A percentile compares a stretch with the other conserved stretches of the same genome.
These are phyloP conservation scores for Stereum hirsutum DNA, from an alignment of 1,284 basidiomycete genomes.

Conservation along the genomic window DNA sequence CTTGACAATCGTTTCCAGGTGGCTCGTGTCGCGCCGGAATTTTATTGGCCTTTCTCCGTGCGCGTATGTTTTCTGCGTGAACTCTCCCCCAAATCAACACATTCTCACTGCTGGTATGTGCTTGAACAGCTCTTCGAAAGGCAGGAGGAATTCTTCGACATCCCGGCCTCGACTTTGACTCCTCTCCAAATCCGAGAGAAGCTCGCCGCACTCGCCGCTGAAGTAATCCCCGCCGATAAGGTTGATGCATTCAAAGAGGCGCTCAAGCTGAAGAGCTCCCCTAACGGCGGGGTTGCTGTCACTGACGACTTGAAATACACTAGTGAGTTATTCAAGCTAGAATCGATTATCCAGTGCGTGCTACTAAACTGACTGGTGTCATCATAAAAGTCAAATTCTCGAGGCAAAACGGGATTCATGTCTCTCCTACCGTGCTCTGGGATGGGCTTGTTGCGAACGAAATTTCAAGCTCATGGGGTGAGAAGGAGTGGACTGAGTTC, in stretches of 20 bases:
- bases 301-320: constrained; percentile 85
- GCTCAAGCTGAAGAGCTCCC: constrained; percentile 49
- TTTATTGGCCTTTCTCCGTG: constrained; percentile 72
- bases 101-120: neutral
- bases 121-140: constrained; percentile 60
- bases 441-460: constrained; percentile 77
- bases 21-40: constrained; percentile 56
- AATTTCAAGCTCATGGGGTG: constrained; percentile 78
- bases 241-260: constrained; percentile 51
- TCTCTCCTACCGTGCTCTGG: constrained; percentile 84
- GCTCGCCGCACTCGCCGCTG: constrained; percentile 50
- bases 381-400: constrained; percentile 67
- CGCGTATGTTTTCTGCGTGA: constrained; percentile 32
- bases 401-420: constrained; percentile 87
- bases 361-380: neutral
- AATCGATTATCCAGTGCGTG: too few relatives aligned
- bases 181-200: constrained; percentile 70
- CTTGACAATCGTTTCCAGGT: constrained; percentile 29
- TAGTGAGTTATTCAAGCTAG: too few relatives aligned
- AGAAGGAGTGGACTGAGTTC: constrained; percentile 82
- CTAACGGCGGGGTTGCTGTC: constrained; percentile 70
- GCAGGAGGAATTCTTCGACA: constrained; percentile 76
- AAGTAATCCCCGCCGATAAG: constrained; percentile 32
- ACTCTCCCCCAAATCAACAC: constrained; percentile 9
- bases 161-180: constrained; percentile 61